Evolutionary conservation across 495 filamentous ascomycete genomes (phyloP).

Genomic region (Cercophora sp.): DNA sequence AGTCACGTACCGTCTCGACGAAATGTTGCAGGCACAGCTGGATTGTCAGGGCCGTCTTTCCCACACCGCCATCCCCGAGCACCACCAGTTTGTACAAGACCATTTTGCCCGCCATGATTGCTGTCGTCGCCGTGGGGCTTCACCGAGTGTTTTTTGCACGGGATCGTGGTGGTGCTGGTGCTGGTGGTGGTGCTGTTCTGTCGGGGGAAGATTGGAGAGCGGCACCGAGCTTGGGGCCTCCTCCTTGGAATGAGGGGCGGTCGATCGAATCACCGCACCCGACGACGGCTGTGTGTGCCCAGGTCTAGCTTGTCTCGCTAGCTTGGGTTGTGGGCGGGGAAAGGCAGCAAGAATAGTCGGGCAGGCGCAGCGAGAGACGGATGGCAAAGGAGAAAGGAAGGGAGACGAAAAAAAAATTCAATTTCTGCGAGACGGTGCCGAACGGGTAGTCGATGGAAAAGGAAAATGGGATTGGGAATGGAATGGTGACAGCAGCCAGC

Average conservation of each 20-base stretch:
- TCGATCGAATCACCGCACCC: not conserved
- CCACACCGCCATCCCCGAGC: slow-evolving; percentile 72
- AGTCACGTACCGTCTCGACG: slow-evolving; percentile 50
- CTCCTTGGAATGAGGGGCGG: slow-evolving; percentile 11
- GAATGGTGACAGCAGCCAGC: not conserved
- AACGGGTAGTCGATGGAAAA: slow-evolving; percentile 4
- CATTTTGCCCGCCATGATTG: slow-evolving; percentile 69
- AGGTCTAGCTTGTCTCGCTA: not conserved
- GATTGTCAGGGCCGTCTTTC: slow-evolving; percentile 96
- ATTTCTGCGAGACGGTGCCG: too few relatives aligned
- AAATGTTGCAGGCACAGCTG: slow-evolving; percentile 72
- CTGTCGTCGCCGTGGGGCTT: slow-evolving; percentile 15
- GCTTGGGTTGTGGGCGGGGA: not conserved
- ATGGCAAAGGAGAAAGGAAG: not conserved
- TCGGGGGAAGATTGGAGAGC: slow-evolving; percentile 10
- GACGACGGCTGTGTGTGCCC: not conserved
- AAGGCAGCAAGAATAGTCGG: not conserved
- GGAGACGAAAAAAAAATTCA: not conserved
- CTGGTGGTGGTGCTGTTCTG: slow-evolving; percentile 1
- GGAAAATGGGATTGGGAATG: not conserved
- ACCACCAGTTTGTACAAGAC: slow-evolving; percentile 98
- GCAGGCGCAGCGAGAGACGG: not conserved
- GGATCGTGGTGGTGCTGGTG: not conserved
- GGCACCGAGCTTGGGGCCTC: slow-evolving; percentile 12
- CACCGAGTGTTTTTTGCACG: not conserved